Conservation (phyloP, 2,329 filamentous ascomycete species). For the Fusarium marasasianum region DNA sequence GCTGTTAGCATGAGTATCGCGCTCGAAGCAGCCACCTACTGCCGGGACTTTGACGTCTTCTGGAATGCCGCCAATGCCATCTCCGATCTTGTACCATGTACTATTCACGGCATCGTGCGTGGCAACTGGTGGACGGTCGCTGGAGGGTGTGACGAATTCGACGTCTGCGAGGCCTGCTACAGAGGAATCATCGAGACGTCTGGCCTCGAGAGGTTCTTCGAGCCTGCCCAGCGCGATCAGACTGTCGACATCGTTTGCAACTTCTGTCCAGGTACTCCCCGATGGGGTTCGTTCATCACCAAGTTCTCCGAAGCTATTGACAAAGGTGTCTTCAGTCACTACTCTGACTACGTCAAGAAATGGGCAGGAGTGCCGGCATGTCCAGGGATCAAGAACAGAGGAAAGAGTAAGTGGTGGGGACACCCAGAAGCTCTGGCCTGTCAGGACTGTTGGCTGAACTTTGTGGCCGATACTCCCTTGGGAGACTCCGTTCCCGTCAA, state of each 20-base stretch:
- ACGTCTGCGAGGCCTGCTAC: conserved; percentile 49
- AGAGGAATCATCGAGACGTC: conserved; percentile 43
- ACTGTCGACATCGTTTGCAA: conserved; percentile 43
- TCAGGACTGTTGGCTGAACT: conserved; percentile 47
- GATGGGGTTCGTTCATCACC: conserved; percentile 40
- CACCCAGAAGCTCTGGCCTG: conserved; percentile 48
- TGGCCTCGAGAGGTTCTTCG: conserved; percentile 43
- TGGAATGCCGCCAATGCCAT: conserved; percentile 38
- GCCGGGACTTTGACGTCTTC: conserved; percentile 43
- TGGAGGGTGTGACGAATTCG: conserved; percentile 34
- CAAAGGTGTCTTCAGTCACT: conserved; percentile 45
- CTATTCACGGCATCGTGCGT: conserved; percentile 39
- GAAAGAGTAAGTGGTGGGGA: conserved; percentile 48
- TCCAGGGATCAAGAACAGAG: conserved; percentile 40
- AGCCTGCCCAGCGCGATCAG: conserved; percentile 27
- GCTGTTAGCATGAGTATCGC: conserved; percentile 39
- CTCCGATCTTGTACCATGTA: conserved; percentile 40
- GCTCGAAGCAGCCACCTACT: conserved; percentile 39
- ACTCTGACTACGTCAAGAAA: conserved; percentile 40
- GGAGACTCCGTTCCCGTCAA: conserved; percentile 41
- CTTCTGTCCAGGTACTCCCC: conserved; percentile 40
- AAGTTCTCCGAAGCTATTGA: conserved; percentile 46
- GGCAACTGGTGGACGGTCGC: conserved; percentile 49
- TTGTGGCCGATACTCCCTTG: conserved; percentile 43
- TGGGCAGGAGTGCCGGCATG: conserved; percentile 44